phyloP scores from a whole-genome alignment of 495 filamentous ascomycete species.

The Amniculicola lignicola region DNA sequence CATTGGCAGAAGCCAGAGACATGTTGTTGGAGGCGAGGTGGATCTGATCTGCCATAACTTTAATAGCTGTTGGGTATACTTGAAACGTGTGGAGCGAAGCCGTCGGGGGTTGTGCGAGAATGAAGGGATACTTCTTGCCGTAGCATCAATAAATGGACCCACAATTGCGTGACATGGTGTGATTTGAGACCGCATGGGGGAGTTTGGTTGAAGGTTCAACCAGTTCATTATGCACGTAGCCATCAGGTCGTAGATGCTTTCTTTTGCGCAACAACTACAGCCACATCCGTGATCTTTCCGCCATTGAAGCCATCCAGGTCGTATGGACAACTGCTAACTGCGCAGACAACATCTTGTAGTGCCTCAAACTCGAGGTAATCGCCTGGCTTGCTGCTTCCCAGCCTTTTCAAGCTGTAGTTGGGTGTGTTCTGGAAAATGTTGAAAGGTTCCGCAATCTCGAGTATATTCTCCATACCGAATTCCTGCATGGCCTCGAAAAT shows the following conservation, averaged over 20 bases:
- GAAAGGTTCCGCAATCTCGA: constrained; percentile 42
- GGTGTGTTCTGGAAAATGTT: constrained; percentile 46
- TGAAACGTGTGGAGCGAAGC: no score
- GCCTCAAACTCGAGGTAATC: constrained; percentile 45
- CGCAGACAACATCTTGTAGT: constrained; percentile 39
- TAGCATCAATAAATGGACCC: no score
- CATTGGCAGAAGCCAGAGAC: neutral
- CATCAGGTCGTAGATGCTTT: no score
- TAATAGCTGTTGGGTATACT: no score
- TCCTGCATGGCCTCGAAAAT: constrained; percentile 40
- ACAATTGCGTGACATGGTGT: no score
- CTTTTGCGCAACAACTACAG: constrained; percentile 34
- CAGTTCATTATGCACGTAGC: no score
- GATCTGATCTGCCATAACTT: neutral
- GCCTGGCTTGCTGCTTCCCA: constrained; percentile 39
- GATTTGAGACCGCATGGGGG: no score
- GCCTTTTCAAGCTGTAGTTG: constrained; percentile 41
- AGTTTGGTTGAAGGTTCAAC: no score
- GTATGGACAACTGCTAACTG: constrained; percentile 43
- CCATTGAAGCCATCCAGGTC: constrained; percentile 44
- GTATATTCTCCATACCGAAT: constrained; percentile 34
- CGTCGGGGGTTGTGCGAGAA: no score
- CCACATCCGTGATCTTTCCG: constrained; percentile 42
- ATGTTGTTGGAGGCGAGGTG: neutral
- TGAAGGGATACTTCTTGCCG: no score